Evolutionary conservation across 768 basidiomycete species (phyloP), one percentile per base, ranked within the genome.

Genomic region (Lactarius quietus): DNA sequence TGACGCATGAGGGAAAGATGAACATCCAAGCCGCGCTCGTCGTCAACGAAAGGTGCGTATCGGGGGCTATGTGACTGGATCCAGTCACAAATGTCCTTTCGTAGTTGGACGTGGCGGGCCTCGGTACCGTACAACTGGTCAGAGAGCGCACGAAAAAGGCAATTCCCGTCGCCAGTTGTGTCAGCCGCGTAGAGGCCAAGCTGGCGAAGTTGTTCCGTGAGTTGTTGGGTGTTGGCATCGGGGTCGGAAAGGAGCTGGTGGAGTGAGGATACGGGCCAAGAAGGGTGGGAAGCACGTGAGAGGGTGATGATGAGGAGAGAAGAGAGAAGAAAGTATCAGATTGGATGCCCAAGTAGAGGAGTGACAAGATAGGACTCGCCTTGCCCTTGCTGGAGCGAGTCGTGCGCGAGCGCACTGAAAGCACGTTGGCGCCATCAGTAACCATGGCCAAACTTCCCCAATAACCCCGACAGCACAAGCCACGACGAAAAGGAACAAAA

Each of bases 101-200:
- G 81, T 28, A 95, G 81, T 63, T 84, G 81, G 41, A 80, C 75
- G 69, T 96, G 93, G 60, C 82, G 79, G 15, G 85, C 82, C 15
- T 87, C 85, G 3, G 88, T 81, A 65, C 94, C 94, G 69, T 88
- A 86, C 20, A 93, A 80, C 74, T 96, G 94, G 77, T 96, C 94
- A 54, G 89, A 87, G 61, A 95, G 81, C 0, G 94, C 92, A 54
- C 93, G 88, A 77, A 95, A 97, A 68, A 97, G 84, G 76, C 94
- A 97, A 77, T 95, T 96, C 55, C 95, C 94, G 75, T 96, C 91
- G 58, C 92, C 93, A 51, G 92, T 76, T 20, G 91, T 95, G 68
- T 86, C 81, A 3, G 91, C 90, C n/a, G 93, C 89, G 74, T 95
- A 95, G 10, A 95, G 80, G 3, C 93, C 92, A 59, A 93, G 78